Percentiles rank a stretch among this genome's conserved stretches.
Conservation (phyloP, 257 asterid species). For the Nicotiana paniculata region DNA sequence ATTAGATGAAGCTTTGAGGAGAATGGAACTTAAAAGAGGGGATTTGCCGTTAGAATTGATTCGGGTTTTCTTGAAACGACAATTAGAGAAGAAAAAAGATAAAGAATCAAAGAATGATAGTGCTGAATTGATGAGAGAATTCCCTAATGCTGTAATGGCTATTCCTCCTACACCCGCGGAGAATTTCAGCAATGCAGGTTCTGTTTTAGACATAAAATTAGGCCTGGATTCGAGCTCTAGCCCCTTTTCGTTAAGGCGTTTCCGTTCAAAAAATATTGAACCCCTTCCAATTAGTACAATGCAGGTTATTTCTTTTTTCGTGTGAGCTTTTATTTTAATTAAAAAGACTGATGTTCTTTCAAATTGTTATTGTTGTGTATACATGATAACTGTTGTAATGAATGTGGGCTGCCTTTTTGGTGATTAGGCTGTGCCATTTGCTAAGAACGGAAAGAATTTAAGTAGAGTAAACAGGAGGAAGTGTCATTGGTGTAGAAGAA, state of each 20-base stretch:
- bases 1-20: conserved; percentile 77
- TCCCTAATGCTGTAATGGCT: conserved; percentile 86
- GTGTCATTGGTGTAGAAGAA: conserved; percentile 91
- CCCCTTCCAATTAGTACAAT: conserved; percentile 67
- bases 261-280: conserved; percentile 82
- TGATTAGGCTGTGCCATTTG: conserved; percentile 64
- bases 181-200: conserved; percentile 21
- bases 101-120: conserved; percentile 29
- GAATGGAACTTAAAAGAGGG: conserved; percentile 73
- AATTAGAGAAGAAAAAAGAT: conserved; percentile 78
- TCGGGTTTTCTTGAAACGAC: conserved; percentile 72
- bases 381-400: background rate
- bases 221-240: conserved; percentile 37
- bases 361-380: conserved; percentile 1
- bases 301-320: conserved; percentile 51
- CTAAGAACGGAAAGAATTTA: conserved; percentile 38
- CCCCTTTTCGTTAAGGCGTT: conserved; percentile 43
- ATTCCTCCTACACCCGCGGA: conserved; percentile 44
- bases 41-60: conserved; percentile 86
- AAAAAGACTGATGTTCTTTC: background rate
- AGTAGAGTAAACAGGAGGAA: conserved; percentile 40
- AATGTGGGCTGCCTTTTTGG: background rate
- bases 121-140: conserved; percentile 38
- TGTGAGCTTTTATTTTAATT: background rate
- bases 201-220: conserved; percentile 46